Conservation (phyloP, 331 rosid species). For the Telfairia occidentalis region DNA sequence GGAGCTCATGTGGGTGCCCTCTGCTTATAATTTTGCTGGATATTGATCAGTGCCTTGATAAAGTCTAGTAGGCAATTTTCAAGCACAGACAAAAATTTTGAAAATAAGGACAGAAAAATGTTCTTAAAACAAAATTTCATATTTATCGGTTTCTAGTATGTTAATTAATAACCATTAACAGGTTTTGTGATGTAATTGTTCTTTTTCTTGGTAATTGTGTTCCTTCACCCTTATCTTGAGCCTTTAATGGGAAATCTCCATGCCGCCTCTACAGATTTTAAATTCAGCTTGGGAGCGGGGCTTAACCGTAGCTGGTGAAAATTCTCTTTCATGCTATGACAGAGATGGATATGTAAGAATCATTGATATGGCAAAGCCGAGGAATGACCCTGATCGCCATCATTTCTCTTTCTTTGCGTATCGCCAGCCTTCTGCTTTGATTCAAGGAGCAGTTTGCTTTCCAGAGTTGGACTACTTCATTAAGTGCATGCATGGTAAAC, state of each 20-base stretch:
- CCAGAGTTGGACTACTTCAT: conserved; percentile 69
- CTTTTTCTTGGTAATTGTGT: background rate
- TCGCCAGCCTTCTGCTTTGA: conserved; percentile 58
- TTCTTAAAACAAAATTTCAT: background rate
- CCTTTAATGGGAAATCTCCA: background rate
- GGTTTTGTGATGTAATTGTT: background rate
- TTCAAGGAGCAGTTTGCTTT: conserved; percentile 57
- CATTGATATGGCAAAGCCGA: conserved; percentile 81
- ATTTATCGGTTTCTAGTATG: background rate
- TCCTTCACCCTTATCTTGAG: background rate
- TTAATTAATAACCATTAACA: background rate
- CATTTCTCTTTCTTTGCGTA: conserved; percentile 71
- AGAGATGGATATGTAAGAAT: conserved; percentile 70
- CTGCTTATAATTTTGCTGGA: background rate
- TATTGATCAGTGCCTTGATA: background rate
- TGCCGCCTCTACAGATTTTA: conserved; percentile 36
- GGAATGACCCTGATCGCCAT: conserved; percentile 73
- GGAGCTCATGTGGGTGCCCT: background rate
- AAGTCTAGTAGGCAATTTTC: background rate
- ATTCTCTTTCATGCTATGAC: conserved; percentile 59
- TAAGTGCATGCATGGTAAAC: conserved; percentile 92
- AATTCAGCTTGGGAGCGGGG: conserved; percentile 86
- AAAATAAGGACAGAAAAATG: background rate
- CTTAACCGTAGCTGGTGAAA: conserved; percentile 70
- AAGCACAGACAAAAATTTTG: background rate